A percentile compares a stretch with the other conserved stretches of the same genome.
phyloP scores from a whole-genome alignment of 495 filamentous ascomycete genomes.

The Penicillium canescens region DNA sequence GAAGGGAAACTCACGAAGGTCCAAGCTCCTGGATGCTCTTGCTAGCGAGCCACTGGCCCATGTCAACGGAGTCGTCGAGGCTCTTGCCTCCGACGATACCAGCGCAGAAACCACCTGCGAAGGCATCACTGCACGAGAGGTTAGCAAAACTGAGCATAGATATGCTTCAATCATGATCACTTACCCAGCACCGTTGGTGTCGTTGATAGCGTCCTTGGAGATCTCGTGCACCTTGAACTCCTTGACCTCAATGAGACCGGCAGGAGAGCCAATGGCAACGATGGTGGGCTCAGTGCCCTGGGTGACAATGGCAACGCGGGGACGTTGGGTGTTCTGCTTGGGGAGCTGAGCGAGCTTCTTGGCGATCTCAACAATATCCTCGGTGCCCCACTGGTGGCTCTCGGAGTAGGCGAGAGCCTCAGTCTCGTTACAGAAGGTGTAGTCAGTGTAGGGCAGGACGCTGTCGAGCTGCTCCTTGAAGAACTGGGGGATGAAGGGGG shows the following conservation, averaged over 20 bases:
- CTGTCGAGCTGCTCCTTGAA: slow-evolving; percentile 94
- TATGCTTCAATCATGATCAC: slow-evolving; percentile 16
- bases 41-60: slow-evolving; percentile 93
- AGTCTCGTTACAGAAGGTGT: slow-evolving; percentile 94
- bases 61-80: slow-evolving; percentile 73
- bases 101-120: slow-evolving; percentile 90
- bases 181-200: slow-evolving; percentile 93
- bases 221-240: slow-evolving; percentile 80
- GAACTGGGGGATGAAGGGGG: slow-evolving; percentile 94
- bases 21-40: slow-evolving; percentile 91
- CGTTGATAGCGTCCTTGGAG: slow-evolving; percentile 72
- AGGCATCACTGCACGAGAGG: slow-evolving; percentile 70
- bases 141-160: slow-evolving; percentile 10
- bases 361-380: slow-evolving; percentile 85
- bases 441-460: slow-evolving; percentile 88
- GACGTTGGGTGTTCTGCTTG: slow-evolving; percentile 82
- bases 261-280: slow-evolving; percentile 62
- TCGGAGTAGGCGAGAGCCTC: slow-evolving; percentile 86
- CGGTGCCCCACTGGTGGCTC: slow-evolving; percentile 67
- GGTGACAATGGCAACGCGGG: slow-evolving; percentile 84
- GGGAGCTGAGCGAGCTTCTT: slow-evolving; percentile 80
- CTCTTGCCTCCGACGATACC: slow-evolving; percentile 82
- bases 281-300: slow-evolving; percentile 91
- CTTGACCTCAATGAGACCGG: slow-evolving; percentile 67
- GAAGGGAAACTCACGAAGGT: slow-evolving; percentile 71